Evolutionary conservation across 208 protist species (phyloP), one percentile per base, ranked within the genome.

Genomic region (Trypanosoma lewisi): DNA sequence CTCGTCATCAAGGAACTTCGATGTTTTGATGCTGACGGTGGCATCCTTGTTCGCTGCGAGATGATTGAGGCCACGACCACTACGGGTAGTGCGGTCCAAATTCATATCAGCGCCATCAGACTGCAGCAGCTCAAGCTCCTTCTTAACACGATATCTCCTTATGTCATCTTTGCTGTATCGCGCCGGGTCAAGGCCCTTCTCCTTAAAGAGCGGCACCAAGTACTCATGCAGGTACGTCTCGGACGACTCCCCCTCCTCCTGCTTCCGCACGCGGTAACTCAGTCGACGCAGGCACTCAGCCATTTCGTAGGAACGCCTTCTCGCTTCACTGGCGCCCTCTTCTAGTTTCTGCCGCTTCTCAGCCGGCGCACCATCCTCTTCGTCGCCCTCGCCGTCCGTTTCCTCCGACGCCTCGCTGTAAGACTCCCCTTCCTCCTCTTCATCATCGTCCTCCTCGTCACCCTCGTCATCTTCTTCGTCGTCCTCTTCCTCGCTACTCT

Each of bases 91-190:
- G n/a, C 82, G 78, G 27, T 95, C 85, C 2, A 95, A 68, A 37
- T 54, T 71, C 14, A 93, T 44, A 23, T 66, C 70, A n/a, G 80
- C 85, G 25, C 89, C 89, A 52, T 92, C 85, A 41, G 79, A 64
- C 80, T 91, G 81, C 30, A 95, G 78, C 31, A 80, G 73, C 56
- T 90, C 82, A 27, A 95, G 66, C 58, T 95, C 89, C 25, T 69
- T 70, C 55, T 73, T 53, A 7, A 82, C 67, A 48, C 75, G 80
- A 70, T 93, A 95, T 12, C 78, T 77, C 53, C 82, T 80, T 23
- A 89, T 60, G 42, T 83, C 89, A 1, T 39, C 64, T 58, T 75
- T 84, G 47, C 70, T 47, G 70, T 84, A 93, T 63, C 75, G 69
- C 9, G 73, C 62, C 2, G 85, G 83, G 63, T 95, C 82, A 62